Evolutionary conservation across 208 protist species (phyloP).

Genomic region (Angomonas deanei): DNA sequence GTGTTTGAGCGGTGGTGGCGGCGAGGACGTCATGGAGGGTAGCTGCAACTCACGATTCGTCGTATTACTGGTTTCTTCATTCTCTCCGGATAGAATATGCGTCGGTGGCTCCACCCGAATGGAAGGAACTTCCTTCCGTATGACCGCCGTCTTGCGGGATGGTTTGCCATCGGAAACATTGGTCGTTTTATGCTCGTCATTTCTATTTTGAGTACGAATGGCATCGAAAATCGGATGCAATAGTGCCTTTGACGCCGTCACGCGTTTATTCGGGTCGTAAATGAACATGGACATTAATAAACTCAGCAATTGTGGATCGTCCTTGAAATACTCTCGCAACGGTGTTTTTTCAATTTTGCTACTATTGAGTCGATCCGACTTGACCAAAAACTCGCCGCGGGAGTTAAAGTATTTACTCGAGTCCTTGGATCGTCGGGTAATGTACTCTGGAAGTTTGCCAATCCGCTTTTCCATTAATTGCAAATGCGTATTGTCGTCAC

Average conservation of each 20-base stretch:
- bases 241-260: slow-evolving; percentile 37
- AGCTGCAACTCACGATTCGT: neutral
- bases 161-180: no score
- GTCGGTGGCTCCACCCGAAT: no score
- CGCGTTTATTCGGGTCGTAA: slow-evolving; percentile 46
- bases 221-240: slow-evolving; percentile 42
- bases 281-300: slow-evolving; percentile 33
- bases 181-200: no score
- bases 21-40: neutral
- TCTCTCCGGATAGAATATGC: neutral
- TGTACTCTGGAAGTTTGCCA: slow-evolving; percentile 28
- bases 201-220: neutral
- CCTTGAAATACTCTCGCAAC: slow-evolving; percentile 19
- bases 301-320: slow-evolving; percentile 31
- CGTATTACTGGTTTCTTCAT: neutral
- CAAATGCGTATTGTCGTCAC: slow-evolving; percentile 70
- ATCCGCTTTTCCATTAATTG: slow-evolving; percentile 47
- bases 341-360: slow-evolving; percentile 10
- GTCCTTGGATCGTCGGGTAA: slow-evolving; percentile 25
- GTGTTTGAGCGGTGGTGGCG: no score
- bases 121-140: no score
- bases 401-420: slow-evolving; percentile 32
- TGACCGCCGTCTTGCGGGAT: no score
- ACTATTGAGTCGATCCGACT: slow-evolving; percentile 11
- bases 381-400: slow-evolving; percentile 17